phyloP scores from a whole-genome alignment of 805 yeast genomes.

The Zygosaccharomyces kombuchaensis region DNA sequence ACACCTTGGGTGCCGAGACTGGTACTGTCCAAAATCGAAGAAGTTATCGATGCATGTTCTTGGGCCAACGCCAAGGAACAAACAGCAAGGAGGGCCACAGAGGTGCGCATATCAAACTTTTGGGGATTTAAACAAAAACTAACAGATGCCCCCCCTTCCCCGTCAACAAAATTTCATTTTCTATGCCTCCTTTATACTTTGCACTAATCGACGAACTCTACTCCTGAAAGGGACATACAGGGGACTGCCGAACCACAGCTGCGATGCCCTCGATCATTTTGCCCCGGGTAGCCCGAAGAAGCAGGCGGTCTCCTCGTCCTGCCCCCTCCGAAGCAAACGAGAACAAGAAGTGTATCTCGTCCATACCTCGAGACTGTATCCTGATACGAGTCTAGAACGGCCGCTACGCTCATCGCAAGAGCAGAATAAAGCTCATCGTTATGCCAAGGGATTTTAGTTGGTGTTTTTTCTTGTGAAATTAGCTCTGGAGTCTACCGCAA shows the following conservation, averaged over 20 bases:
- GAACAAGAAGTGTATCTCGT: neutral
- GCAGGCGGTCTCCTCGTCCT: neutral
- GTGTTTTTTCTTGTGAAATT: neutral
- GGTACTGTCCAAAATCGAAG: constrained; percentile 49
- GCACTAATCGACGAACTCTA: neutral
- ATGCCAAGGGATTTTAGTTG: neutral
- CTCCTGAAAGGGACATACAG: neutral
- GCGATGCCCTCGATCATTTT: neutral
- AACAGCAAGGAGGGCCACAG: constrained; percentile 1
- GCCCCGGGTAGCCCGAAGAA: neutral
- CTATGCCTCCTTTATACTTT: neutral
- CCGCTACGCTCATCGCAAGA: neutral
- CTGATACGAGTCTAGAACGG: neutral
- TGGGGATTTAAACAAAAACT: neutral
- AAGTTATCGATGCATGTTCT: constrained; percentile 89
- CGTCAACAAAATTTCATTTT: neutral
- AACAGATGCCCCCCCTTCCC: too few species aligned
- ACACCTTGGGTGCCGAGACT: too few species aligned
- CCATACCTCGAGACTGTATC: neutral
- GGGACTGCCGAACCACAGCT: neutral
- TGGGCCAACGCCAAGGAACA: constrained; percentile 57
- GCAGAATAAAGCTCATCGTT: neutral
- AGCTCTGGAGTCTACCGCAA: neutral
- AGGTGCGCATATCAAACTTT: neutral
- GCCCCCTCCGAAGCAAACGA: neutral